Conservation (phyloP, 768 basidiomycete genomes). For the Terana coerulea region DNA sequence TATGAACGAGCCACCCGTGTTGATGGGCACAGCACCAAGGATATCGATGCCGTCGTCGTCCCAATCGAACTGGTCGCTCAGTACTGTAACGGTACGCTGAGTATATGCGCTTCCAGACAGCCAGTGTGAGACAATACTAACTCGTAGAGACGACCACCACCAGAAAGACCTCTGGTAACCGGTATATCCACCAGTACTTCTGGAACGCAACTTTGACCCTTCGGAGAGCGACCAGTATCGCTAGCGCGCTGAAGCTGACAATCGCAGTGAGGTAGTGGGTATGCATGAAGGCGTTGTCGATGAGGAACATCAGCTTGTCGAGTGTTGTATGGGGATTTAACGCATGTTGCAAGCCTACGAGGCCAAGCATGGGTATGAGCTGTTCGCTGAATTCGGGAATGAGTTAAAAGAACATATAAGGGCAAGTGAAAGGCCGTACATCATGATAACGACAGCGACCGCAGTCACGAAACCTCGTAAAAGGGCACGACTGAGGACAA, state of each 20-base stretch:
- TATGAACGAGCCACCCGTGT: constrained; percentile 59
- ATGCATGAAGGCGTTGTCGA: constrained; percentile 52
- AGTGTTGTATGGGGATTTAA: constrained; percentile 64
- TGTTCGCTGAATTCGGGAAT: constrained; percentile 53
- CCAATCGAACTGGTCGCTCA: constrained; percentile 71
- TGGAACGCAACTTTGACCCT: constrained; percentile 54
- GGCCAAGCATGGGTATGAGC: constrained; percentile 86
- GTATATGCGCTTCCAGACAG: not conserved
- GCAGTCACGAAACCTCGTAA: constrained; percentile 87
- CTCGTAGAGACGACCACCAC: constrained; percentile 82
- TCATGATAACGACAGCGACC: constrained; percentile 79
- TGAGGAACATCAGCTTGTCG: constrained; percentile 75
- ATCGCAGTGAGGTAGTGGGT: constrained; percentile 64
- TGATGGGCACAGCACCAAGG: constrained; percentile 72
- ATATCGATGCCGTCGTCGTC: constrained; percentile 77
- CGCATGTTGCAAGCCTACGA: constrained; percentile 49
- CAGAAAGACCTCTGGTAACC: constrained; percentile 86
- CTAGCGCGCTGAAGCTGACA: constrained; percentile 71
- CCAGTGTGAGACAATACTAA: constrained; percentile 34
- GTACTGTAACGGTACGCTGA: constrained; percentile 39
- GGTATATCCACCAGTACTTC: constrained; percentile 67
- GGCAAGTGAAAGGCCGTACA: constrained; percentile 42
- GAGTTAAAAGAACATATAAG: not conserved
- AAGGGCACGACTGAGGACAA: constrained; percentile 85
- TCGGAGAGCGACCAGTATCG: constrained; percentile 59